Evolutionary conservation across 805 yeast genomes (phyloP).

Genomic region (Ogataea trehaloabstinens): DNA sequence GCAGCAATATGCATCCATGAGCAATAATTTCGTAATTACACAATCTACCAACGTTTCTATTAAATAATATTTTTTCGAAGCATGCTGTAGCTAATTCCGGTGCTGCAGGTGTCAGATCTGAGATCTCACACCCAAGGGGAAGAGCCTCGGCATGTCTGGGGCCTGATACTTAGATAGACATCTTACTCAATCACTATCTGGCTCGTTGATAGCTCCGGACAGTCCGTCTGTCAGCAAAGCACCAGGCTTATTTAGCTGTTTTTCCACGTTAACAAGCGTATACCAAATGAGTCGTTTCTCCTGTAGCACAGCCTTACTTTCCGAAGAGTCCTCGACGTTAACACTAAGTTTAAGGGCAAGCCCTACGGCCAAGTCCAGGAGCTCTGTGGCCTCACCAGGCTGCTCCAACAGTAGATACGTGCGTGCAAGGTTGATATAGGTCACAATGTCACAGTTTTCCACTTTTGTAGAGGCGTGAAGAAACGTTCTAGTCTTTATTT

Average conservation of each 20-base stretch:
- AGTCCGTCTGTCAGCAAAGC: constrained; percentile 1
- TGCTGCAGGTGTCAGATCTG: neutral
- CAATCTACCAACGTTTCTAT: too few relatives aligned
- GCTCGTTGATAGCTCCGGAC: neutral
- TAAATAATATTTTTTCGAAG: neutral
- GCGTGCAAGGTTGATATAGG: constrained; percentile 16
- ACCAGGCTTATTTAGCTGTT: constrained; percentile 6
- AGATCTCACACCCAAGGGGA: too few relatives aligned
- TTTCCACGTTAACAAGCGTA: constrained; percentile 11
- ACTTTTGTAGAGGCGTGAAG: constrained; percentile 14
- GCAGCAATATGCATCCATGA: too few relatives aligned
- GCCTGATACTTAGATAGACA: too few relatives aligned
- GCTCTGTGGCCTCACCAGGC: constrained; percentile 8
- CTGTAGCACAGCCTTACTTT: constrained; percentile 5
- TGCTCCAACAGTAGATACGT: constrained; percentile 11
- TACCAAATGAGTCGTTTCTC: constrained; percentile 15
- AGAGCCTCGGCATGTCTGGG: too few relatives aligned
- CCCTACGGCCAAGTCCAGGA: constrained; percentile 11
- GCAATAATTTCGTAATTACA: too few relatives aligned
- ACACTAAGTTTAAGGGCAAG: constrained; percentile 16
- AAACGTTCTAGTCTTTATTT: constrained; percentile 7
- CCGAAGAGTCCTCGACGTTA: constrained; percentile 12
- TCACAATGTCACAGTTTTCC: constrained; percentile 16
- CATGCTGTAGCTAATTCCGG: neutral
- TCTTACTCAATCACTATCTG: neutral